Conservation (phyloP, 2,329 filamentous ascomycete genomes). For the Immersiporthe knoxdaviesiana region DNA sequence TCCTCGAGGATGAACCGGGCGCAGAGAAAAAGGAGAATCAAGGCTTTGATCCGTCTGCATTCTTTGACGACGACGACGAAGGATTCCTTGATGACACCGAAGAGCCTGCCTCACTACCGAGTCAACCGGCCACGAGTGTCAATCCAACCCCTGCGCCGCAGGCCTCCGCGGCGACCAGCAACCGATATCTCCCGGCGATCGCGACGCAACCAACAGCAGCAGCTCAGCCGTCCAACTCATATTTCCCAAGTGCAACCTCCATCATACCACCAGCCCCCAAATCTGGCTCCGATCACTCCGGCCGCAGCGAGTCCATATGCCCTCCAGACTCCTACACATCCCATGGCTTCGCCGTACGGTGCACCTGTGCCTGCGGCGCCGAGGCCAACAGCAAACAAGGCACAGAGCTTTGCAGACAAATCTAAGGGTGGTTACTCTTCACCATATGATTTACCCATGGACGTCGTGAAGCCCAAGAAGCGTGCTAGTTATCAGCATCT, state of each 20-base stretch:
- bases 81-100: constrained; percentile 77
- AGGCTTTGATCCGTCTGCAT: constrained; percentile 63
- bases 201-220: constrained; percentile 34
- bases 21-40: constrained; percentile 40
- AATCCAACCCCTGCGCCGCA: constrained; percentile 32
- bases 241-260: constrained; percentile 31
- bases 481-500: constrained; percentile 62
- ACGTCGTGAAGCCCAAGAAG: constrained; percentile 76
- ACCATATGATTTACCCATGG: constrained; percentile 92
- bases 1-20: constrained; percentile 58
- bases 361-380: constrained; percentile 40
- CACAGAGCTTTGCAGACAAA: constrained; percentile 88
- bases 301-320: constrained; percentile 27
- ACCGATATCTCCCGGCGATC: constrained; percentile 40
- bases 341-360: constrained; percentile 41
- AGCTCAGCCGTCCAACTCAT: constrained; percentile 34
- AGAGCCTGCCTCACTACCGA: constrained; percentile 37
- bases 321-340: constrained; percentile 34
- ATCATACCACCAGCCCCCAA: constrained; percentile 28
- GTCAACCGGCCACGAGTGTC: constrained; percentile 34
- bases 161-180: constrained; percentile 36
- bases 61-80: constrained; percentile 83
- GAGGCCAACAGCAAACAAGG: constrained; percentile 56
- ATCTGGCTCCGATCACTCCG: constrained; percentile 24
- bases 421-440: constrained; percentile 90